Evolutionary conservation across 345 rosid genomes (phyloP).

Genomic region (Lepidium sativum): DNA sequence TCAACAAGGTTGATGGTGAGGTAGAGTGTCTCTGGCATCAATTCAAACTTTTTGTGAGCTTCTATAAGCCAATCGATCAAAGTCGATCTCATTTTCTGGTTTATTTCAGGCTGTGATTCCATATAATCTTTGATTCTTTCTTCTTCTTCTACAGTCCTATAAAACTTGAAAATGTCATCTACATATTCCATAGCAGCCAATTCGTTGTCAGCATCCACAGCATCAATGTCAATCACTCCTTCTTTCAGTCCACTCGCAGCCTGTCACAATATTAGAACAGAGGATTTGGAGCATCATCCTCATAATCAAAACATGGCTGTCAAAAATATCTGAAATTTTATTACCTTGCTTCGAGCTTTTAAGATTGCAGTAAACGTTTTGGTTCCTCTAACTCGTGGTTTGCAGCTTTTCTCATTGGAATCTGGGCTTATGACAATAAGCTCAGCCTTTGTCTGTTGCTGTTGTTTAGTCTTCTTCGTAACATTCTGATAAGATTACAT

Average conservation of each 20-base stretch:
- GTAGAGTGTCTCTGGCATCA: conserved; percentile 20
- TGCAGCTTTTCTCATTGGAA: no score
- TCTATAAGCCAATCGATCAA: conserved; percentile 5
- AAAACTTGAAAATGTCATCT: conserved; percentile 9
- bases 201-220: conserved; percentile 44
- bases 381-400: no score
- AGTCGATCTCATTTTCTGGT: conserved; percentile 16
- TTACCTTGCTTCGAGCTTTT: no score
- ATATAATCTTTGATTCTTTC: conserved; percentile 11
- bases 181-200: conserved; percentile 31
- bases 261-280: no score
- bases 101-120: conserved; percentile 14
- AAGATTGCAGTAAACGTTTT: no score
- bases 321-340: no score
- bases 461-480: no score
- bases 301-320: no score
- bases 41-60: conserved; percentile 16
- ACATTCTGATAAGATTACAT: no score
- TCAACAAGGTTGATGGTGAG: conserved; percentile 14
- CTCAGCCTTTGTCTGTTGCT: no score
- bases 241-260: not conserved
- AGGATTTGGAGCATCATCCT: no score
- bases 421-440: not conserved
- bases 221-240: conserved; percentile 34
- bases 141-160: not conserved